Conservation (phyloP, 108 stramenopile genomes). For the Cylindrotheca closterium region DNA sequence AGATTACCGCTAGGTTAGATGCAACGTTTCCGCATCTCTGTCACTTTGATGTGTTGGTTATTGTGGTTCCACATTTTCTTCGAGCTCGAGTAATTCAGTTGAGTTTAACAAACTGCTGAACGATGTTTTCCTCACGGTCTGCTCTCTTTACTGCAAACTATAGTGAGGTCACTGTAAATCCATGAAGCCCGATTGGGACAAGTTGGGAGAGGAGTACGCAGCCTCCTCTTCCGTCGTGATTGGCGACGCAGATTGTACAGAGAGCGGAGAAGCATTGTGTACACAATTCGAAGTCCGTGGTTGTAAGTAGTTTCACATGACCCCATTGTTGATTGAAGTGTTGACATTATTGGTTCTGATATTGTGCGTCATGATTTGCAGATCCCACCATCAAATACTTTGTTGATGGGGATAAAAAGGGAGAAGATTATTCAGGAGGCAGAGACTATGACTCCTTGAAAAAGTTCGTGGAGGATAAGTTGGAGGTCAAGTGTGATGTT, state of each 20-base stretch:
- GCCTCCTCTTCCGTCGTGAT: conserved; percentile 68
- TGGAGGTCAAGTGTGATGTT: conserved; percentile 65
- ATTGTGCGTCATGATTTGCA: conserved; percentile 28
- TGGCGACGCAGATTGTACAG: conserved; percentile 72
- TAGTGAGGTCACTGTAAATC: conserved; percentile 75
- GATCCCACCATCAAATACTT: conserved; percentile 61
- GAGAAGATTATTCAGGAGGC: conserved; percentile 61
- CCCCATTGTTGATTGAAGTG: too few species aligned
- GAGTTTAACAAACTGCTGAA: conserved; percentile 1
- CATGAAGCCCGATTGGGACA: conserved; percentile 71
- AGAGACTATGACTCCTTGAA: conserved; percentile 54
- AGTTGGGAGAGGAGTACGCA: conserved; percentile 64
- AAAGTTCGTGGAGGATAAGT: conserved; percentile 48
- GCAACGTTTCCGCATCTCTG: too few species aligned
- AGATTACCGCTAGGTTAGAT: too few species aligned
- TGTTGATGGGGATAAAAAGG: conserved; percentile 52
- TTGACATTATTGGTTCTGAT: not conserved
- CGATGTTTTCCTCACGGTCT: not conserved
- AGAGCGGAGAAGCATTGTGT: conserved; percentile 47
- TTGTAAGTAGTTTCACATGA: conserved; percentile 33
- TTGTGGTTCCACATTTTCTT: too few species aligned
- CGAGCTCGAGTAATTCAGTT: too few species aligned
- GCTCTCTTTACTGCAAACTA: not conserved
- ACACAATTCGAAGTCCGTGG: conserved; percentile 48
- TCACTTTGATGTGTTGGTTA: too few species aligned